Percentiles rank a stretch among this genome's conserved stretches.
Conservation (phyloP, 345 rosid species). For the Eucalyptus urophylla region DNA sequence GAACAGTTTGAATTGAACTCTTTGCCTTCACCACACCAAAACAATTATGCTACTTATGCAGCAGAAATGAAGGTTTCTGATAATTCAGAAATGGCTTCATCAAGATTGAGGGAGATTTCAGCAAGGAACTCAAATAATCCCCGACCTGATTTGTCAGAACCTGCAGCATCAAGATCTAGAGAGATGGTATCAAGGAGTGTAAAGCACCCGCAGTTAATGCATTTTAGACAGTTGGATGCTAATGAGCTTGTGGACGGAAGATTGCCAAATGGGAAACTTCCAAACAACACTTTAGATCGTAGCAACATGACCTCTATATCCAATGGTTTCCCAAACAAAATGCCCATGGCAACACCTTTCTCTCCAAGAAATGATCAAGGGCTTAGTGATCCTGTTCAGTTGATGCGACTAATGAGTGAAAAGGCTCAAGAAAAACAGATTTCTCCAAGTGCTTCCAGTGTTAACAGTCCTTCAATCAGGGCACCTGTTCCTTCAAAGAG, state of each 20-base stretch:
- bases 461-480: slow-evolving; percentile 6
- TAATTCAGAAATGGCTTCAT: slow-evolving; percentile 17
- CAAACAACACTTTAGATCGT: slow-evolving; percentile 9
- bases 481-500: slow-evolving; percentile 24
- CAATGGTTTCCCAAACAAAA: slow-evolving; percentile 26
- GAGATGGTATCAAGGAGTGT: slow-evolving; percentile 25
- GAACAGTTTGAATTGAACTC: slow-evolving; percentile 75
- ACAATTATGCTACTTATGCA: slow-evolving; percentile 12
- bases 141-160: neutral
- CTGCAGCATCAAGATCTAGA: slow-evolving; percentile 9
- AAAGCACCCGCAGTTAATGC: slow-evolving; percentile 18
- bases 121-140: neutral
- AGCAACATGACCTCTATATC: slow-evolving; percentile 23
- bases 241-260: slow-evolving; percentile 25
- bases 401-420: slow-evolving; percentile 41
- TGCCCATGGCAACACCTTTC: slow-evolving; percentile 17
- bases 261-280: slow-evolving; percentile 36
- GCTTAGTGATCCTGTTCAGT: slow-evolving; percentile 49
- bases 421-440: slow-evolving; percentile 46
- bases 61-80: slow-evolving; percentile 24
- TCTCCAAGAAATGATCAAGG: slow-evolving; percentile 34
- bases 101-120: neutral
- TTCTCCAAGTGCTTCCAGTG: slow-evolving; percentile 15
- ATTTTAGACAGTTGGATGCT: slow-evolving; percentile 24
- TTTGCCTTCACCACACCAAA: slow-evolving; percentile 43